Evolutionary conservation across 2,329 filamentous ascomycete species (phyloP).

Genomic region (Xenosphaeropsis pyriputrescens): DNA sequence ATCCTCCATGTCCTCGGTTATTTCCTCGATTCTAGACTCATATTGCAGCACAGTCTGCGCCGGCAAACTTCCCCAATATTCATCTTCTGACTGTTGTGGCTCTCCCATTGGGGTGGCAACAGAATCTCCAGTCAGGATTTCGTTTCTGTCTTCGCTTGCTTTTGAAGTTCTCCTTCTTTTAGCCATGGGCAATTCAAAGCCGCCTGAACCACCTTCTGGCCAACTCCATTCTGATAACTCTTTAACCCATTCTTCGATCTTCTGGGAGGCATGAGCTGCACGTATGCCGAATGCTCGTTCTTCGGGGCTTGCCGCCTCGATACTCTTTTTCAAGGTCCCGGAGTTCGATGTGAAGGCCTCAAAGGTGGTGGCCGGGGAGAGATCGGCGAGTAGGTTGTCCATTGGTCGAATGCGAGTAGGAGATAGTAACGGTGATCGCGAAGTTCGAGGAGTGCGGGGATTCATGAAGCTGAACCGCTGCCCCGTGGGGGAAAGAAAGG

Average conservation of each 20-base stretch:
- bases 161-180: constrained; percentile 20
- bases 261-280: constrained; percentile 55
- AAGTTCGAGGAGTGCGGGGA: constrained; percentile 7
- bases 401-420: constrained; percentile 12
- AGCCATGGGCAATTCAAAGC: constrained; percentile 34
- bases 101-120: constrained; percentile 2
- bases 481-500: background rate
- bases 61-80: constrained; percentile 58
- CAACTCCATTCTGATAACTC: constrained; percentile 51
- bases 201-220: constrained; percentile 33
- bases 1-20: constrained; percentile 51
- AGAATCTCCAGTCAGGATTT: constrained; percentile 7
- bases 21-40: constrained; percentile 60
- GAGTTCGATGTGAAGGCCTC: constrained; percentile 40
- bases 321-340: constrained; percentile 38
- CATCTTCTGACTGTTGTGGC: background rate
- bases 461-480: constrained; percentile 7
- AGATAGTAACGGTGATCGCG: constrained; percentile 8
- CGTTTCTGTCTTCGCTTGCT: constrained; percentile 3
- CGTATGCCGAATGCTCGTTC: constrained; percentile 60
- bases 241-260: constrained; percentile 59
- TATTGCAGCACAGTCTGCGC: constrained; percentile 49
- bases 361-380: constrained; percentile 45
- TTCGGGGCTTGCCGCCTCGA: constrained; percentile 44
- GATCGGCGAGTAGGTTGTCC: constrained; percentile 45